Base-by-base conservation (phyloP, 139 green algal genomes). In the Prasinococcaceae sp. region DNA sequence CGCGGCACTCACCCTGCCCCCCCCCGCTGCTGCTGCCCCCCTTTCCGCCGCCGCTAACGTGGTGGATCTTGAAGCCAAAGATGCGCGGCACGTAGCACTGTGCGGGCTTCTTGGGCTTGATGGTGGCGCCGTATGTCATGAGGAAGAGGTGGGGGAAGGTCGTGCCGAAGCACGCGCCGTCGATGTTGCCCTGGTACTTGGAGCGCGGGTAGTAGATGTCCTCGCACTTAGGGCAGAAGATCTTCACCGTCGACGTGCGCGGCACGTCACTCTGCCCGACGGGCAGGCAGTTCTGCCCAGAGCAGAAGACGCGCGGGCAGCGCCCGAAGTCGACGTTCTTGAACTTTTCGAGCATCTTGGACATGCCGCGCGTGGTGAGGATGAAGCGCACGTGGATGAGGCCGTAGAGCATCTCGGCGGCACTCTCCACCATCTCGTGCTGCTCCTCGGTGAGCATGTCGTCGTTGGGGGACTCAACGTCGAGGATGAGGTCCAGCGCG, bases 371-470 rank as follows among this genome's bases (percentile, higher is more conserved):
- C 4, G 62, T 64, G 1, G 88, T 95, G 6, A 96, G 63, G 43
- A 94, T 92, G 65, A 83, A 96, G 52, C 88, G 48, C 9, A 84
- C 87, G 55, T 97, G 89, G 43, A 97, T 94, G 28, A 97, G 79
- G 35, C 89, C 89, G 58, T 97, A 97, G 32, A 97, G 69, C 66
- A 92, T 80, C 61, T 97, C 89, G 2, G 88, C 89, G 20, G 89
- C 89, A 49, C 63, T 80, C 65, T 97, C 89, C n/a, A 96, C 77
- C 54, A 93, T 63, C 48, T 78, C 72, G 37, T 74, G 69, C 63
- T 79, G 68, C 46, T 77, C 70, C 40, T 79, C 71, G 25, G 54
- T 79, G 27, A 79, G 39, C 53, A 75, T 75, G 39, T 78, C 63
- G 51, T 77, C 64, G 37, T 80, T 80, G 6, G 76, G 79, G 5